Conservation (phyloP, 805 yeast species). For the Candida saitoana region DNA sequence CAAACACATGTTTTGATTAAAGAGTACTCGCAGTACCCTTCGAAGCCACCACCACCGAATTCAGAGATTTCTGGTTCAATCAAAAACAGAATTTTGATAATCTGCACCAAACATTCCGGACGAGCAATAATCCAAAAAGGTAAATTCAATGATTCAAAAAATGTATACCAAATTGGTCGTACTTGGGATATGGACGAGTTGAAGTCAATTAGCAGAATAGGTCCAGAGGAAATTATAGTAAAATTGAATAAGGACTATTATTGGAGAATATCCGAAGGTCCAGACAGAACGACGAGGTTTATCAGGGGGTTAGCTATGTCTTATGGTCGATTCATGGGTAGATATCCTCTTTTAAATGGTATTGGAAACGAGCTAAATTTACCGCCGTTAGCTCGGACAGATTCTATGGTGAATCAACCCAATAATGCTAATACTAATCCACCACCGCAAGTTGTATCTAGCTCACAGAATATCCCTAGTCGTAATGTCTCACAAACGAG, state of each 20-base stretch:
- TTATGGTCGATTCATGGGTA: conserved; percentile 32
- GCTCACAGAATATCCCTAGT: conserved; percentile 20
- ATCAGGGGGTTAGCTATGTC: conserved; percentile 28
- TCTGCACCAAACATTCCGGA: conserved; percentile 63
- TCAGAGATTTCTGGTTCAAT: conserved; percentile 39
- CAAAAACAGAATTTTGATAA: conserved; percentile 58
- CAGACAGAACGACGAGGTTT: conserved; percentile 34
- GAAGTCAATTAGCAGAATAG: conserved; percentile 47
- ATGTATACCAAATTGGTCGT: conserved; percentile 82
- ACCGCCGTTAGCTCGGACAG: conserved; percentile 13
- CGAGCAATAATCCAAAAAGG: conserved; percentile 79
- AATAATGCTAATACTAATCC: conserved; percentile 9
- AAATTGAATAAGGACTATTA: conserved; percentile 73
- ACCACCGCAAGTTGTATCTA: conserved; percentile 14
- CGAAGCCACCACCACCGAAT: conserved; percentile 60
- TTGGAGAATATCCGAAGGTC: conserved; percentile 53
- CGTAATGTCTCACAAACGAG: conserved; percentile 16
- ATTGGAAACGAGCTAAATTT: conserved; percentile 32
- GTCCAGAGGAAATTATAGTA: conserved; percentile 54
- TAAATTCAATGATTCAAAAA: conserved; percentile 63
- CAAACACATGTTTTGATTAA: conserved; percentile 71
- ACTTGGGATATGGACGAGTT: conserved; percentile 85
- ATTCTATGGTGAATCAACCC: conserved; percentile 8
- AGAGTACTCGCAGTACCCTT: conserved; percentile 71
- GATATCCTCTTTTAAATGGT: conserved; percentile 35